Percentiles rank a stretch among this genome's conserved stretches.
Conservation (phyloP, 768 basidiomycete genomes). For the Clathrus columnatus region DNA sequence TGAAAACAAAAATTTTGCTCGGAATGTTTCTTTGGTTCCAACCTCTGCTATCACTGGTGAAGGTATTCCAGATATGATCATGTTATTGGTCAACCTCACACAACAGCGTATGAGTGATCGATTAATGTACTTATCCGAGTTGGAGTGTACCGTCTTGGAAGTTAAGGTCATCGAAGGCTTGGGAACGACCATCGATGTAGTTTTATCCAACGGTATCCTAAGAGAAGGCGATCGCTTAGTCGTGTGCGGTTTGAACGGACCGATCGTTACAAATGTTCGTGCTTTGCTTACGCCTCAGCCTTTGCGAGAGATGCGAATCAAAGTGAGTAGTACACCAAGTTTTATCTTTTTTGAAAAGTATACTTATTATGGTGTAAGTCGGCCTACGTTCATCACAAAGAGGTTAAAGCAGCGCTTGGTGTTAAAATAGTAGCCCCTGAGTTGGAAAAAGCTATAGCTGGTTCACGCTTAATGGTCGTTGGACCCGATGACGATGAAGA, state of each 20-base stretch:
- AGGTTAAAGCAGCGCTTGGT: conserved; percentile 93
- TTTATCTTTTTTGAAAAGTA: background rate
- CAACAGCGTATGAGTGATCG: conserved; percentile 97
- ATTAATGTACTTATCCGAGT: conserved; percentile 94
- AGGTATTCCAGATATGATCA: conserved; percentile 98
- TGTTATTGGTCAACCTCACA: conserved; percentile 93
- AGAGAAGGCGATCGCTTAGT: conserved; percentile 91
- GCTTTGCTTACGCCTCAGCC: conserved; percentile 95
- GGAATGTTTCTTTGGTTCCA: conserved; percentile 93
- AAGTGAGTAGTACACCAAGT: conserved; percentile 40
- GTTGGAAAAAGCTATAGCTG: conserved; percentile 96
- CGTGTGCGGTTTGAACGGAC: conserved; percentile 93
- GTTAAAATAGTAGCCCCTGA: conserved; percentile 94
- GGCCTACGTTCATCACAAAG: conserved; percentile 93
- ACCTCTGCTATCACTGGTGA: conserved; percentile 98
- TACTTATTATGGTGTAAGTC: conserved; percentile 44
- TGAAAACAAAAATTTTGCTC: conserved; percentile 91
- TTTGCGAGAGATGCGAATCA: conserved; percentile 88
- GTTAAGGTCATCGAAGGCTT: conserved; percentile 98
- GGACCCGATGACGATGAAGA: conserved; percentile 97
- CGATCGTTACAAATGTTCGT: conserved; percentile 90
- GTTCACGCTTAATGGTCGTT: conserved; percentile 84
- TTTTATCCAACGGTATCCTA: conserved; percentile 89
- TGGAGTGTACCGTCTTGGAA: conserved; percentile 96
- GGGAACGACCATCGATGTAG: conserved; percentile 95